These are phyloP conservation scores for Beauveria caledonica DNA, from an alignment of 2,329 filamentous ascomycete species.

Conservation along the genomic window DNA sequence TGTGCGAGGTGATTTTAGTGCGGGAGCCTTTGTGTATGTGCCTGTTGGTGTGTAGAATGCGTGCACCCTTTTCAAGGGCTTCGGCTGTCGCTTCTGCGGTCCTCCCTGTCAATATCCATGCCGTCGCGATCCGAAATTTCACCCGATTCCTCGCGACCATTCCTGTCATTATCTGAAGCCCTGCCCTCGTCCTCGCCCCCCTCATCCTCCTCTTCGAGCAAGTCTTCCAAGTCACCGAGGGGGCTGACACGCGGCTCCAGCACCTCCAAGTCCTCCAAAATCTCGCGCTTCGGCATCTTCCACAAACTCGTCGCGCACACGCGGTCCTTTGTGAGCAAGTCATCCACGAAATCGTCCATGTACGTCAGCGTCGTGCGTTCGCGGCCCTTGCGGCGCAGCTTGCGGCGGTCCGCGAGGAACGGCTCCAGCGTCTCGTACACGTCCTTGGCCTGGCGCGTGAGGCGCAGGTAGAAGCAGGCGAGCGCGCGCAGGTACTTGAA, in stretches of 20 bases:
- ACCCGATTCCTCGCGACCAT: conserved; percentile 31
- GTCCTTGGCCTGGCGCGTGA: conserved; percentile 75
- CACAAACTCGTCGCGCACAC: conserved; percentile 87
- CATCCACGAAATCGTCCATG: conserved; percentile 90
- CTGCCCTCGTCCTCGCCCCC: conserved; percentile 27
- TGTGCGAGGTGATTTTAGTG: background rate
- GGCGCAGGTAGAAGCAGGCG: conserved; percentile 84
- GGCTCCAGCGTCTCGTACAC: conserved; percentile 78
- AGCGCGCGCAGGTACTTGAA: conserved; percentile 86
- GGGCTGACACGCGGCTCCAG: conserved; percentile 80
- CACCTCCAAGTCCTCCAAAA: conserved; percentile 81
- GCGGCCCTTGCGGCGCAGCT: conserved; percentile 69
- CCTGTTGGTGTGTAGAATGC: background rate
- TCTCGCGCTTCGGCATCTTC: conserved; percentile 76
- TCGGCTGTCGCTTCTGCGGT: conserved; percentile 17
- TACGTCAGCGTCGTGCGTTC: conserved; percentile 68
- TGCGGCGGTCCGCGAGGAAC: conserved; percentile 71
- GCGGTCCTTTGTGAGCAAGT: conserved; percentile 78
- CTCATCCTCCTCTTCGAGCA: conserved; percentile 54
- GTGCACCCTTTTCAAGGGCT: conserved; percentile 6
- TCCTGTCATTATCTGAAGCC: conserved; percentile 26
- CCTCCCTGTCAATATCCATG: conserved; percentile 32
- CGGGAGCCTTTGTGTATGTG: background rate
- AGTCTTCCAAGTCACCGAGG: conserved; percentile 67
- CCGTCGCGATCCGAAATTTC: conserved; percentile 26